Evolutionary conservation across 169 alveolate species (phyloP).

Genomic region (Cryptosporidium bovis): DNA sequence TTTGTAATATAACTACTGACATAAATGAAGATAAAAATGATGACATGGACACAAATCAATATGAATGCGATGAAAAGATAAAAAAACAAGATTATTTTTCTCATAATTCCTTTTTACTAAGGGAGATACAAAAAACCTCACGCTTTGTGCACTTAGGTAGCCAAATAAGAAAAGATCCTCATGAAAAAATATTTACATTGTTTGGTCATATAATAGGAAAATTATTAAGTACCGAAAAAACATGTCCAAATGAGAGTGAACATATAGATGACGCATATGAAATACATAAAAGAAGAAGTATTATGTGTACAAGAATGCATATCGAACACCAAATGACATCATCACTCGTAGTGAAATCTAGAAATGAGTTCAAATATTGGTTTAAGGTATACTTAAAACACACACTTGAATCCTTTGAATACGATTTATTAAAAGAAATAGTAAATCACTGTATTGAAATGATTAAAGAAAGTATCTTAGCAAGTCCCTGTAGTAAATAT

Average conservation of each 20-base stretch:
- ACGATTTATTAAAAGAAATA: slow-evolving; percentile 2
- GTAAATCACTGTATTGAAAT: not conserved
- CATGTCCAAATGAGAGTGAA: not conserved
- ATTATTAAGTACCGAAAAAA: not conserved
- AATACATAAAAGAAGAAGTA: not conserved
- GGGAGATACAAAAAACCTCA: slow-evolving; percentile 57
- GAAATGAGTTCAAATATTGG: slow-evolving; percentile 52
- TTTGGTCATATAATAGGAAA: slow-evolving; percentile 1
- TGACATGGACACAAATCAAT: not conserved
- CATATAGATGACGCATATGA: not conserved
- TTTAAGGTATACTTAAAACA: slow-evolving; percentile 36
- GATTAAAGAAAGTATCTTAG: slow-evolving; percentile 26
- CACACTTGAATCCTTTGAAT: slow-evolving; percentile 21
- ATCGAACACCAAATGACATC: slow-evolving; percentile 63
- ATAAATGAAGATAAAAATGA: not conserved
- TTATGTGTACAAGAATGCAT: slow-evolving; percentile 26
- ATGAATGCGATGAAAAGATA: not conserved
- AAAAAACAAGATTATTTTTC: not conserved
- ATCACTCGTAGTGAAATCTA: slow-evolving; percentile 18
- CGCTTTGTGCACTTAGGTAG: slow-evolving; percentile 3
- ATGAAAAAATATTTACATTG: not conserved
- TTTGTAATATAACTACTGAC: not conserved
- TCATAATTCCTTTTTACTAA: slow-evolving; percentile 10
- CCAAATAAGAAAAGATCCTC: not conserved
- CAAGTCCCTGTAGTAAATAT: not conserved